phyloP scores from a whole-genome alignment of 2,329 filamentous ascomycete genomes.

The Aspergillus quadrilineatus region DNA sequence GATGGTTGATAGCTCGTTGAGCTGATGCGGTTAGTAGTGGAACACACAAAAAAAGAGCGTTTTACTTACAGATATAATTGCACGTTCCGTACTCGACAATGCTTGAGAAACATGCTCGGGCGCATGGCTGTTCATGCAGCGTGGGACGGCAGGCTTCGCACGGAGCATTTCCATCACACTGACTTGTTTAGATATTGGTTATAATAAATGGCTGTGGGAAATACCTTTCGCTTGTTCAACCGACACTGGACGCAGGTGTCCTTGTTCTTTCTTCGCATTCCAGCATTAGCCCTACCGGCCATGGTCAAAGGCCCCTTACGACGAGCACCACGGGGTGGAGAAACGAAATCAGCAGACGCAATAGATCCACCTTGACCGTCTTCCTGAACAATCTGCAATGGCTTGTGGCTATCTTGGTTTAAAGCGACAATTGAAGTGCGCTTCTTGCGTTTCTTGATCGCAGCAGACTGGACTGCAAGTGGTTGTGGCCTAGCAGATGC shows the following conservation, averaged over 20 bases:
- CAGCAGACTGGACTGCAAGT: conserved; percentile 33
- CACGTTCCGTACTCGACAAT: conserved; percentile 47
- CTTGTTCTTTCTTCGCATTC: conserved; percentile 44
- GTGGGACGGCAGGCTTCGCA: conserved; percentile 45
- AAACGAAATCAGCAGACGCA: conserved; percentile 42
- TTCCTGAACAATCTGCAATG: conserved; percentile 46
- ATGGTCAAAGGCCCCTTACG: conserved; percentile 43
- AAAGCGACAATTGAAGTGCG: conserved; percentile 27
- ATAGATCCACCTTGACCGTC: conserved; percentile 44
- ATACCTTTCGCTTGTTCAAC: conserved; percentile 46
- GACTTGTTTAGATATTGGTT: conserved; percentile 14
- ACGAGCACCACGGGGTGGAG: conserved; percentile 44
- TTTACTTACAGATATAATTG: conserved; percentile 46
- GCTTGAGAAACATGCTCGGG: conserved; percentile 45
- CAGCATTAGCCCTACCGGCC: conserved; percentile 42
- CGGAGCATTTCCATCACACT: conserved; percentile 45
- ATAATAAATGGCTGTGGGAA: background rate
- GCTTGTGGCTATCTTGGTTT: conserved; percentile 31
- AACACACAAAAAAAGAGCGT: background rate
- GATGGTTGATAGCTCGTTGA: conserved; percentile 46
- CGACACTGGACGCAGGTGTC: conserved; percentile 47
- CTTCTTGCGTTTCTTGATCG: conserved; percentile 39
- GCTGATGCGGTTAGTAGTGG: conserved; percentile 32
- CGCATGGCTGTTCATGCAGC: conserved; percentile 45
- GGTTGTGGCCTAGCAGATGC: conserved; percentile 28